Conservation (phyloP, 2,329 filamentous ascomycete genomes). For the Colletotrichum neosansevieriae region DNA sequence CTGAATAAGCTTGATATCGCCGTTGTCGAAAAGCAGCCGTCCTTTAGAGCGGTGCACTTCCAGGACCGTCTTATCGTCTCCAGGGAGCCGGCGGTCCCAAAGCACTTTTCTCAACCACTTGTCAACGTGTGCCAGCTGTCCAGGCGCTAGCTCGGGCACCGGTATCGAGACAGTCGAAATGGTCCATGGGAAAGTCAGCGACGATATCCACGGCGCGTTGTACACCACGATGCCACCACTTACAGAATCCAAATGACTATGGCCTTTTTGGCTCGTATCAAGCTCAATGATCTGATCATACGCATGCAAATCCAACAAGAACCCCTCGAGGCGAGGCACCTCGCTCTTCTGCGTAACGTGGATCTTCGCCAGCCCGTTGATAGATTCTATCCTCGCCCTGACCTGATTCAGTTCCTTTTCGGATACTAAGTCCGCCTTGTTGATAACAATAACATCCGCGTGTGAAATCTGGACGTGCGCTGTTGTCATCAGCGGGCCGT, state of each 20-base stretch:
- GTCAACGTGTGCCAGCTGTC: constrained; percentile 76
- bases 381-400: constrained; percentile 78
- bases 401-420: constrained; percentile 77
- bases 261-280: constrained; percentile 79
- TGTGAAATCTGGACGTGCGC: constrained; percentile 97
- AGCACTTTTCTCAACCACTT: constrained; percentile 84
- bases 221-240: constrained; percentile 46
- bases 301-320: constrained; percentile 90
- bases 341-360: constrained; percentile 84
- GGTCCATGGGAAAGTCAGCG: constrained; percentile 63
- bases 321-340: constrained; percentile 85
- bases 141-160: constrained; percentile 68
- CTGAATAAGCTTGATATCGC: constrained; percentile 82
- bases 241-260: constrained; percentile 91
- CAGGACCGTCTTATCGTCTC: constrained; percentile 60
- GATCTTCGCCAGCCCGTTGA: constrained; percentile 90
- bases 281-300: constrained; percentile 86
- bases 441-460: constrained; percentile 93
- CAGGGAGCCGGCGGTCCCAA: constrained; percentile 80
- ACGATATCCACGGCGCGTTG: constrained; percentile 25
- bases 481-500: constrained; percentile 83
- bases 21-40: constrained; percentile 74
- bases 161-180: constrained; percentile 86
- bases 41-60: constrained; percentile 94
- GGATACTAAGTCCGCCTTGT: constrained; percentile 89